Evolutionary conservation across 2,329 filamentous ascomycete genomes (phyloP).

Genomic region (Aspergillus terreus): DNA sequence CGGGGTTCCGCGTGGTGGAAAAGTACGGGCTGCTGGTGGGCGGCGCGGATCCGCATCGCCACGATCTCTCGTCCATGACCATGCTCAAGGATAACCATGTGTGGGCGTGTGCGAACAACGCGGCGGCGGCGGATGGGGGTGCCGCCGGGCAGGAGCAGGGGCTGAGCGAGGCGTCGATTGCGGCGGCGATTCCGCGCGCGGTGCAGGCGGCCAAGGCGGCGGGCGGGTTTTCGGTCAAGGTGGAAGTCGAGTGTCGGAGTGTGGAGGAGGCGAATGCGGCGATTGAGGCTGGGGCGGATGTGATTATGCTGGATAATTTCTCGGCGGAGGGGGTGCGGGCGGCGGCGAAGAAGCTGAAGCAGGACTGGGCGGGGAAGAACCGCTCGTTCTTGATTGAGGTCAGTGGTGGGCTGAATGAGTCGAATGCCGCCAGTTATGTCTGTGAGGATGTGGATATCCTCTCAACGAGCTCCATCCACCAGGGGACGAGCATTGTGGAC

Average conservation of each 20-base stretch:
- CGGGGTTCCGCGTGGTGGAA: slow-evolving; percentile 90
- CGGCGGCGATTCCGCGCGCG: slow-evolving; percentile 73
- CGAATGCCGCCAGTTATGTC: slow-evolving; percentile 75
- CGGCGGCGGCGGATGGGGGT: slow-evolving; percentile 20
- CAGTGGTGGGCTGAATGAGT: slow-evolving; percentile 79
- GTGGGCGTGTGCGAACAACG: slow-evolving; percentile 68
- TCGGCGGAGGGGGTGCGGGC: slow-evolving; percentile 70
- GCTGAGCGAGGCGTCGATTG: slow-evolving; percentile 22
- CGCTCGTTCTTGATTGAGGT: slow-evolving; percentile 81
- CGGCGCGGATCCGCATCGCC: slow-evolving; percentile 84
- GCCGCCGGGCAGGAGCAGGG: background rate
- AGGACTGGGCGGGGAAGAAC: slow-evolving; percentile 70
- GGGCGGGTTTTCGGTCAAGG: slow-evolving; percentile 85
- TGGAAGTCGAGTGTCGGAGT: slow-evolving; percentile 92
- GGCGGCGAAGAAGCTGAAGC: slow-evolving; percentile 72
- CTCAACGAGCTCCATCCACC: slow-evolving; percentile 94
- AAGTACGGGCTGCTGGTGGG: slow-evolving; percentile 98
- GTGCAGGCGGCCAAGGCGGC: slow-evolving; percentile 78
- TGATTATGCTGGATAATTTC: slow-evolving; percentile 98
- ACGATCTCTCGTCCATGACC: slow-evolving; percentile 90
- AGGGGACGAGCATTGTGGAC: slow-evolving; percentile 89
- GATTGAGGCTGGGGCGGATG: slow-evolving; percentile 83
- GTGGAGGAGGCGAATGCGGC: slow-evolving; percentile 88
- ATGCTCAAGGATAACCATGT: slow-evolving; percentile 99
- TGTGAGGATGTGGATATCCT: slow-evolving; percentile 85